Base-by-base conservation (phyloP, 108 stramenopile species). In the Ochromonas danica region DNA sequence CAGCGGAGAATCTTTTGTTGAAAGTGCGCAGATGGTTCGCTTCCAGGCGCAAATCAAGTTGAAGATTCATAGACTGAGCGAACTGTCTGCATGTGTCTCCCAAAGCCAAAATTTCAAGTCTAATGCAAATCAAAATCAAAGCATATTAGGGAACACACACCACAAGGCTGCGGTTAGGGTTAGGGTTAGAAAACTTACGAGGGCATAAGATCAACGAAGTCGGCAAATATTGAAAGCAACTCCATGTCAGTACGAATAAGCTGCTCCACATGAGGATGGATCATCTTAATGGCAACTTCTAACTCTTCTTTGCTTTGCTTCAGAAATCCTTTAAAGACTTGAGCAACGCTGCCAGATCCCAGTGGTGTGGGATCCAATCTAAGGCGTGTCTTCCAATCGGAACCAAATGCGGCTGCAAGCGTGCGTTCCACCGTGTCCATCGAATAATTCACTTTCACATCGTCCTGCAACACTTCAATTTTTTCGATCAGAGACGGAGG, bases 261-360 rank as follows among this genome's bases (percentile, higher is more conserved):
- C 28, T 80, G 67, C 84, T 87, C 90, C 33, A 94, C 92, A 28
- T 86, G 80, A 0, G 94, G 94, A 86, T 95, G 94, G 72, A 92
- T 88, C 0, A 95, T 91, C 79, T 95, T 93, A 71, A 95, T 84
- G 57, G 94, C 94, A 30, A 95, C 79, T 38, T 86, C 72, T 0
- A 78, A 71, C 0, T 78, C 81, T 39, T 51, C 41, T 3, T 36
- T 27, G 31, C 25, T 81, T 62, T 79, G n/a, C 6, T 60, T 80
- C 82, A 93, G 93, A 1, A 93, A 91, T 43, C 88, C 87, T 75
- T 38, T 65, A 43, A 79, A 80, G 86, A 84, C 70, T 86, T 95
- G 94, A 1, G 92, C 94, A 22, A 95, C 90, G 78, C 93, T 93
- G 3, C 94, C 93, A 35, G 90, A 87, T 35, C 93, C 94, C 79